Percentiles rank a stretch among this genome's conserved stretches.
phyloP scores from a whole-genome alignment of 2,329 filamentous ascomycete genomes.

The Allantophomopsis lycopodina region DNA sequence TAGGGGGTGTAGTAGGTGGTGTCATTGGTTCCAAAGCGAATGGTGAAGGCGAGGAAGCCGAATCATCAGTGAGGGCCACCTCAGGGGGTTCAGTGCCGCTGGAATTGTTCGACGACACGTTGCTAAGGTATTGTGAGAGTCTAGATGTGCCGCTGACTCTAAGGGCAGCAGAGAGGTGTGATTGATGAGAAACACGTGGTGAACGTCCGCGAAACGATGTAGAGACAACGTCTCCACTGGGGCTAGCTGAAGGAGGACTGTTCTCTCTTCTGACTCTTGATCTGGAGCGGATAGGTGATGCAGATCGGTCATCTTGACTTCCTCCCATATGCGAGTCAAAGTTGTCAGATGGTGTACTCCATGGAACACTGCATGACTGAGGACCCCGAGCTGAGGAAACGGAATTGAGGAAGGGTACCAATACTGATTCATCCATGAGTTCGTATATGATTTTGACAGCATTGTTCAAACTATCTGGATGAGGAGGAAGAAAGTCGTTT shows the following conservation, averaged over 20 bases:
- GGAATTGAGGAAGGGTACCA: constrained; percentile 76
- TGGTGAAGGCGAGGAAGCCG: constrained; percentile 43
- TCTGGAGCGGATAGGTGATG: constrained; percentile 10
- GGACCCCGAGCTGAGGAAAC: constrained; percentile 12
- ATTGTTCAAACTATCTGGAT: constrained; percentile 63
- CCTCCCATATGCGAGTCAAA: constrained; percentile 1
- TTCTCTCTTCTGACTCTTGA: constrained; percentile 6
- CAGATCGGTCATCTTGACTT: constrained; percentile 10
- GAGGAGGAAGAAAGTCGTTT: constrained; percentile 47
- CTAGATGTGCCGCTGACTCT: constrained; percentile 8
- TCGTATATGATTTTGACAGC: constrained; percentile 86
- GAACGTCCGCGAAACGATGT: constrained; percentile 9
- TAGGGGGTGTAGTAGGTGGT: constrained; percentile 59
- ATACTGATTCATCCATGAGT: constrained; percentile 91
- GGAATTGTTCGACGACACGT: constrained; percentile 18
- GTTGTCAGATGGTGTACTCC: constrained; percentile 12
- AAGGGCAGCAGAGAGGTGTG: constrained; percentile 14
- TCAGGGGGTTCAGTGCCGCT: constrained; percentile 28
- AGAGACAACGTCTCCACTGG: constrained; percentile 8
- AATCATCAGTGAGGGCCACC: constrained; percentile 47
- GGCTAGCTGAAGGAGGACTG: constrained; percentile 11
- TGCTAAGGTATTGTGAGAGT: constrained; percentile 12
- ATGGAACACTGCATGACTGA: constrained; percentile 12
- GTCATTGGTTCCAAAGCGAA: constrained; percentile 51
- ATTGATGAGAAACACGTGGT: constrained; percentile 14